phyloP scores from a whole-genome alignment of 345 rosid genomes.

The Citrus hindsii region DNA sequence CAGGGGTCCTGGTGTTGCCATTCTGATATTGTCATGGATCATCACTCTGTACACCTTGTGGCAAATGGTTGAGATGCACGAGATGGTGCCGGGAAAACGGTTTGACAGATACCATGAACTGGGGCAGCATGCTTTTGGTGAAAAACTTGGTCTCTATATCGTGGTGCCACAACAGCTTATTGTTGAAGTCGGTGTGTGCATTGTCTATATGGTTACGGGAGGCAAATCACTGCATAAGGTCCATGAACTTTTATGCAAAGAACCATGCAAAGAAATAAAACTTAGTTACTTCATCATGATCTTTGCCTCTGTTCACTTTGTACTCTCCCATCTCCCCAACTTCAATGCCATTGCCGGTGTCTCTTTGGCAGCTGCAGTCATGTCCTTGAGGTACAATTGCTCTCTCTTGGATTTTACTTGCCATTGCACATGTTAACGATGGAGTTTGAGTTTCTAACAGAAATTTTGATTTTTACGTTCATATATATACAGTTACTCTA shows the following conservation, averaged over 20 bases:
- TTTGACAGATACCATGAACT: slow-evolving; percentile 79
- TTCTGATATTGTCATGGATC: slow-evolving; percentile 63
- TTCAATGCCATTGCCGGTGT: slow-evolving; percentile 76
- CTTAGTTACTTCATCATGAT: slow-evolving; percentile 74
- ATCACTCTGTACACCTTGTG: slow-evolving; percentile 74
- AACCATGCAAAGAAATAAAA: slow-evolving; percentile 35
- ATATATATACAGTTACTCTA: slow-evolving; percentile 53
- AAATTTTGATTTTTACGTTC: neutral
- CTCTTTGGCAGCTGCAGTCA: slow-evolving; percentile 76
- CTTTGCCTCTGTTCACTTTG: slow-evolving; percentile 57
- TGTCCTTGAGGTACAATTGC: slow-evolving; percentile 59
- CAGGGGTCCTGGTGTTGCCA: slow-evolving; percentile 79
- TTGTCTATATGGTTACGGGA: slow-evolving; percentile 81
- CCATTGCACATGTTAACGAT: neutral
- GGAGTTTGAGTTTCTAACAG: neutral
- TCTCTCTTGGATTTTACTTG: neutral
- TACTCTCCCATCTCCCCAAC: slow-evolving; percentile 78
- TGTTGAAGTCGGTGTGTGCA: slow-evolving; percentile 62
- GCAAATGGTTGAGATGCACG: slow-evolving; percentile 96
- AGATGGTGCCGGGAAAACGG: slow-evolving; percentile 73
- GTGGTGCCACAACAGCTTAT: slow-evolving; percentile 82
- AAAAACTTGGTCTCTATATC: slow-evolving; percentile 74
- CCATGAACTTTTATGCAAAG: slow-evolving; percentile 42
- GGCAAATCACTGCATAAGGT: slow-evolving; percentile 60
- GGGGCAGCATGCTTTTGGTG: slow-evolving; percentile 79